phyloP scores from a whole-genome alignment of 139 green algal species.

The Chlamydomonas sp. region DNA sequence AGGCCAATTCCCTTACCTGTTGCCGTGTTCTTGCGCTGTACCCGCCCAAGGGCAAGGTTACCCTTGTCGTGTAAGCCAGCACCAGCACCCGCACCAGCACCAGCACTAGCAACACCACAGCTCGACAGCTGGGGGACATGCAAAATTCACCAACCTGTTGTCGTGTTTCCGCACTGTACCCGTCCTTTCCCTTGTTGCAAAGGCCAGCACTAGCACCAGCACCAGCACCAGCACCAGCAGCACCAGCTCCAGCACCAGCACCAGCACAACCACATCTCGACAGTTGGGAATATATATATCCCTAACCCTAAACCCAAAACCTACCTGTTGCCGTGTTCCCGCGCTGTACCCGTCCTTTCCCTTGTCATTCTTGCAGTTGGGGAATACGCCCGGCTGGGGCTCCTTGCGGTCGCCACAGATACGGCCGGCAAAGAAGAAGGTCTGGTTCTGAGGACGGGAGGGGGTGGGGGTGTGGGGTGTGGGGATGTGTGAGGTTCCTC shows the following conservation, averaged over 20 bases:
- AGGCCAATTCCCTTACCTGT: too few species aligned
- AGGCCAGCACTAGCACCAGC: too few species aligned
- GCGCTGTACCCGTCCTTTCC: conserved; percentile 10
- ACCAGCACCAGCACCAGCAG: too few species aligned
- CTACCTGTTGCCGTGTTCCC: conserved; percentile 11
- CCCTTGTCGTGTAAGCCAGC: too few species aligned
- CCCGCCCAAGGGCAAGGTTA: not conserved
- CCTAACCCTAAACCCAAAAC: conserved; percentile 1
- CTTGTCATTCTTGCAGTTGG: not conserved
- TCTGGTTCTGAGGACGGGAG: not conserved
- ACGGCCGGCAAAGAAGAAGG: not conserved
- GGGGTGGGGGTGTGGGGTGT: too few species aligned
- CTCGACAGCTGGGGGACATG: too few species aligned
- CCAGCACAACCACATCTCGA: too few species aligned
- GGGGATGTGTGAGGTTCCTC: too few species aligned
- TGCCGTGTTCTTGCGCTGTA: not conserved
- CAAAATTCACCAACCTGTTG: not conserved
- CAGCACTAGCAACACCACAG: too few species aligned
- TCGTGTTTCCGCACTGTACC: not conserved
- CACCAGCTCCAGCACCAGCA: too few species aligned
- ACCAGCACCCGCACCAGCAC: too few species aligned
- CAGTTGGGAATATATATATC: not conserved
- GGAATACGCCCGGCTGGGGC: not conserved
- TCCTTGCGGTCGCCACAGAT: not conserved
- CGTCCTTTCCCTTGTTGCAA: too few species aligned